Conservation (phyloP, 2,329 filamentous ascomycete species). For the Ceratocystis colombiana region DNA sequence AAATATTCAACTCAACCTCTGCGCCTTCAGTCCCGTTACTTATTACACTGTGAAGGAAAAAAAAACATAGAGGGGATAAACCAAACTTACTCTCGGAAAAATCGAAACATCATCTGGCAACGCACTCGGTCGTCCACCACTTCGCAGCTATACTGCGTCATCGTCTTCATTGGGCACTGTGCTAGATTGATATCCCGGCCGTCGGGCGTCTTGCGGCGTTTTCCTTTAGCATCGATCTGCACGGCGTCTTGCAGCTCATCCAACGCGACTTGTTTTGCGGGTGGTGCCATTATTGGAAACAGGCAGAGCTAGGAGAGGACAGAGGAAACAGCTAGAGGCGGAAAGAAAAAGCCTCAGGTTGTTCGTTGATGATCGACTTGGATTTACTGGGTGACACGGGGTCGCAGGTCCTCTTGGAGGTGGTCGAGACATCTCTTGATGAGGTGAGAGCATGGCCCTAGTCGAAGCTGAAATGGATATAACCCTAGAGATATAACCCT, state of each 20-base stretch:
- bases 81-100: slow-evolving; percentile 48
- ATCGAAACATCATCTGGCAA: slow-evolving; percentile 49
- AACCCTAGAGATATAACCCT: slow-evolving; percentile 28
- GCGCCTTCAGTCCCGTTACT: not conserved
- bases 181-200: slow-evolving; percentile 40
- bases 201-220: slow-evolving; percentile 39
- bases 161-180: slow-evolving; percentile 46
- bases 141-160: slow-evolving; percentile 52
- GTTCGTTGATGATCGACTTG: slow-evolving; percentile 28
- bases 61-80: no score
- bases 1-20: not conserved
- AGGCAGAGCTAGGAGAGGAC: not conserved
- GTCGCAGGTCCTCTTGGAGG: slow-evolving; percentile 42
- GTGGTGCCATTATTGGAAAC: slow-evolving; percentile 44
- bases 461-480: slow-evolving; percentile 20
- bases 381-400: slow-evolving; percentile 38
- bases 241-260: slow-evolving; percentile 41
- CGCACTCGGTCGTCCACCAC: slow-evolving; percentile 41
- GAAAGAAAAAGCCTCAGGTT: not conserved
- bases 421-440: slow-evolving; percentile 49
- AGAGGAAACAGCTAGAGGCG: not conserved
- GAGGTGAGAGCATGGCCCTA: slow-evolving; percentile 40
- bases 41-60: no score
- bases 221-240: slow-evolving; percentile 41
- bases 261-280: slow-evolving; percentile 46